Conservation (phyloP, 2,329 filamentous ascomycete genomes). For the Pochonia chlamydosporia region DNA sequence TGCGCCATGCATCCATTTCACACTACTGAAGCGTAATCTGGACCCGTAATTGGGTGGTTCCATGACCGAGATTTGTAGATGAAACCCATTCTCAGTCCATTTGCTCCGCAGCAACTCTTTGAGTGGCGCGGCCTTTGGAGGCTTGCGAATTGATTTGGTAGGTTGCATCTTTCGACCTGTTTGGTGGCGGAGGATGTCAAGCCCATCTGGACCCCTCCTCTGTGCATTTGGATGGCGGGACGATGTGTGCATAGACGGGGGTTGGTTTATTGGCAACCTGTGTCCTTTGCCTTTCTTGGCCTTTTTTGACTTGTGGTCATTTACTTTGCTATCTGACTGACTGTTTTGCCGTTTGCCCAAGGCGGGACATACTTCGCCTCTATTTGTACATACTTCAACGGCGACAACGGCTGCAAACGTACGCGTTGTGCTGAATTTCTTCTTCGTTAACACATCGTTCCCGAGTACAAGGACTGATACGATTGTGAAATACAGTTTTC, state of each 20-base stretch:
- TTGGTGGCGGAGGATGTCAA: background rate
- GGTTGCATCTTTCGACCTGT: background rate
- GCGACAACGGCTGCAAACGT: background rate
- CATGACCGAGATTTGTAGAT: too few relatives aligned
- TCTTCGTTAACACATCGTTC: too few relatives aligned
- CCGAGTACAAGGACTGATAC: too few relatives aligned
- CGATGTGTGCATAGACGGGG: background rate
- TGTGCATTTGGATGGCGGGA: background rate
- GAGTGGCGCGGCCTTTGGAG: too few relatives aligned
- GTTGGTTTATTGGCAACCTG: background rate
- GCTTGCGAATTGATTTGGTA: background rate
- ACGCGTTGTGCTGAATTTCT: background rate
- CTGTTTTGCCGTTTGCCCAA: background rate
- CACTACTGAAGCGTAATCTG: background rate
- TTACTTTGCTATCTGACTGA: background rate
- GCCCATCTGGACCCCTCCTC: background rate
- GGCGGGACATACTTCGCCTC: background rate
- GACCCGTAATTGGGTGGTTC: too few relatives aligned
- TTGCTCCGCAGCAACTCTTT: too few relatives aligned
- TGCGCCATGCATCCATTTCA: background rate
- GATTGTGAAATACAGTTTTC: too few relatives aligned
- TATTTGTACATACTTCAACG: background rate
- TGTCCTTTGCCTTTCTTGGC: too few relatives aligned
- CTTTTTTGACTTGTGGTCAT: background rate
- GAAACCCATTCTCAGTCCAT: too few relatives aligned